Percentiles rank a stretch among this genome's conserved stretches.
phyloP scores from a whole-genome alignment of 768 basidiomycete genomes.

The Naganishia antarctica region DNA sequence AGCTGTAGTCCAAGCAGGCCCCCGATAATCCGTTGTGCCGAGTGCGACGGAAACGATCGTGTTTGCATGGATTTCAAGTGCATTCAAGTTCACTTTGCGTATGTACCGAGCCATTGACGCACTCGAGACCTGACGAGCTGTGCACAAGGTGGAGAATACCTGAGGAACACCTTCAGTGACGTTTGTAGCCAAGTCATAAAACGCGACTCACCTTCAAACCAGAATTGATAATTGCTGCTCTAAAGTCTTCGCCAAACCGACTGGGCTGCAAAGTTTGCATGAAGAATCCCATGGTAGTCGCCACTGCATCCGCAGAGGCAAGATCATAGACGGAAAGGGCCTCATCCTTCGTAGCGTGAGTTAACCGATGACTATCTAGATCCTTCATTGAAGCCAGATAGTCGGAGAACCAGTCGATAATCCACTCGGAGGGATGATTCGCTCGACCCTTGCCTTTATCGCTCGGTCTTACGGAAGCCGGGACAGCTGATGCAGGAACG shows the following conservation, averaged over 20 bases:
- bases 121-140: background rate
- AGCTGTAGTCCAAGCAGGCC: slow-evolving; percentile 52
- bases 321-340: slow-evolving; percentile 42
- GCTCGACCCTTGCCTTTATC: slow-evolving; percentile 31
- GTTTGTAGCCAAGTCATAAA: background rate
- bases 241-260: slow-evolving; percentile 57
- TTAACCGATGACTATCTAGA: slow-evolving; percentile 23
- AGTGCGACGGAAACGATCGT: slow-evolving; percentile 56
- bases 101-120: slow-evolving; percentile 16
- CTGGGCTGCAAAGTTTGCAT: slow-evolving; percentile 78
- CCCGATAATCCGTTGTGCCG: slow-evolving; percentile 48
- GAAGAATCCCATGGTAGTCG: slow-evolving; percentile 66
- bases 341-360: slow-evolving; percentile 17
- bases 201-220: slow-evolving; percentile 60
- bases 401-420: slow-evolving; percentile 63
- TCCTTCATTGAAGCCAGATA: slow-evolving; percentile 59
- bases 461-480: slow-evolving; percentile 1
- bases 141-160: slow-evolving; percentile 5
- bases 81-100: slow-evolving; percentile 19
- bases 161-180: slow-evolving; percentile 23
- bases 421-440: slow-evolving; percentile 52
- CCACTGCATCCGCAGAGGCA: slow-evolving; percentile 63
- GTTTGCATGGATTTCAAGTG: slow-evolving; percentile 57
- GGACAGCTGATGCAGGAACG: background rate
- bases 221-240: slow-evolving; percentile 60